Base-by-base conservation (phyloP, 192 early-diverging fungal species). In the Irineochytrium annulatum region DNA sequence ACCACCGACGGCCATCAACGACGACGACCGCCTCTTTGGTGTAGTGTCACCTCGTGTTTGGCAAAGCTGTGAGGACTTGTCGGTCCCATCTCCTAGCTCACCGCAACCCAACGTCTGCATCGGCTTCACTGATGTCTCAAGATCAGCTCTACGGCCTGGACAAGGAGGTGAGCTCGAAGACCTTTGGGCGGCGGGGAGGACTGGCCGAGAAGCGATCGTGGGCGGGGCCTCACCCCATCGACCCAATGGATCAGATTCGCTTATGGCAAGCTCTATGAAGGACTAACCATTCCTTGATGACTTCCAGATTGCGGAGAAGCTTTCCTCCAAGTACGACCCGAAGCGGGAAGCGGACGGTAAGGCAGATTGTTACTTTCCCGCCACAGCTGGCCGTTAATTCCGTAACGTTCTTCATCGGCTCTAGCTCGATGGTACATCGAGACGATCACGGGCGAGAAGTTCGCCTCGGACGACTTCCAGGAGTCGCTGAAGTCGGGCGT, bases 401-500 rank as follows among this genome's bases (percentile, higher is more conserved):
- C 13, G 24, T 17, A 11, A 13, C 8, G 11, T n/a, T 20, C 8
- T n/a, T n/a, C n/a, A n/a, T n/a, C n/a, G 6, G 6, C 22, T 5
- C 34, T 45, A 31, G 86, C 83, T 5, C 72, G 79, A 11, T 52
- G 77, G 41, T 87, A 75, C 77, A 81, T 88, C 35, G 85, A 84
- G 52, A 39, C 52, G 16, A 61, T 82, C 0, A 46, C 83, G 34
- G 80, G 72, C 1, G 72, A 73, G 46, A 53, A 59, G 16, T 71
- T 88, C 30, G 66, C 79, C 0, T 33, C 17, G 17, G 64, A 73
- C 19, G 73, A 72, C 27, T 85, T 88, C 59, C 70, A 81, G 22
- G 71, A 74, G n/a, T 70, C 71, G 5, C 74, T 90, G 33, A 84
- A 88, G 57, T 84, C 87, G 52, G 88, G 88, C 24, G 75, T 78